Evolutionary conservation across 192 early-diverging fungal species (phyloP).

Genomic region (Backusella australiensis): DNA sequence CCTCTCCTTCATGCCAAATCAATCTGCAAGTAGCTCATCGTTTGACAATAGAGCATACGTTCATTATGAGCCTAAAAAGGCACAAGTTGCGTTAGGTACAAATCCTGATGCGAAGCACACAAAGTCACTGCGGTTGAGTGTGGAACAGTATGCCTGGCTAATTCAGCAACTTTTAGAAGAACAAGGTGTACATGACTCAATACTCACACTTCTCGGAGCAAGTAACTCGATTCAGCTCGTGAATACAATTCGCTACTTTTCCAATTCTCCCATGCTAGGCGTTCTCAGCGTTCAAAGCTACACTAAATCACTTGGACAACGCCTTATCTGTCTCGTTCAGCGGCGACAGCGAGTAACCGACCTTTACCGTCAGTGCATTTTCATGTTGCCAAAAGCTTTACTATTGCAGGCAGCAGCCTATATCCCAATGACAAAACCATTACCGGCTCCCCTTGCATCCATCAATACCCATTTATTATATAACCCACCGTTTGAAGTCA

Average conservation of each 20-base stretch:
- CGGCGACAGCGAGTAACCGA: background rate
- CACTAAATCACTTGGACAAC: conserved; percentile 1
- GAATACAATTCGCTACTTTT: background rate
- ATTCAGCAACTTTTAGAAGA: conserved; percentile 28
- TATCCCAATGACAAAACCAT: conserved; percentile 24
- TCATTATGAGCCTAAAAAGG: conserved; percentile 17
- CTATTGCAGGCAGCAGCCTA: conserved; percentile 25
- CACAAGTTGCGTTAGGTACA: conserved; percentile 17
- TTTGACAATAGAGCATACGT: conserved; percentile 6
- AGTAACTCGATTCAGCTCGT: background rate
- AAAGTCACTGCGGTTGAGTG: conserved; percentile 16
- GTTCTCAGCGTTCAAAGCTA: background rate
- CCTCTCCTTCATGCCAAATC: conserved; percentile 1
- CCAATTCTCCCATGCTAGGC: conserved; percentile 13
- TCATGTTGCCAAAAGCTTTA: conserved; percentile 25
- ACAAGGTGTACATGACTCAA: conserved; percentile 16
- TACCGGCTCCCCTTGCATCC: conserved; percentile 1
- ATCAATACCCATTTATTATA: background rate
- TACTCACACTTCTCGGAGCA: background rate
- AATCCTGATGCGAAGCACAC: conserved; percentile 17
- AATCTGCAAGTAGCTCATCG: background rate
- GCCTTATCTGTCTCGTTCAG: conserved; percentile 9
- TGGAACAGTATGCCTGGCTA: conserved; percentile 26
- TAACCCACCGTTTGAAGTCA: conserved; percentile 6
- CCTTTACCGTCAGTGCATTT: conserved; percentile 6